Evolutionary conservation across 2,329 filamentous ascomycete genomes (phyloP).

Genomic region (Lanzia echinophila): DNA sequence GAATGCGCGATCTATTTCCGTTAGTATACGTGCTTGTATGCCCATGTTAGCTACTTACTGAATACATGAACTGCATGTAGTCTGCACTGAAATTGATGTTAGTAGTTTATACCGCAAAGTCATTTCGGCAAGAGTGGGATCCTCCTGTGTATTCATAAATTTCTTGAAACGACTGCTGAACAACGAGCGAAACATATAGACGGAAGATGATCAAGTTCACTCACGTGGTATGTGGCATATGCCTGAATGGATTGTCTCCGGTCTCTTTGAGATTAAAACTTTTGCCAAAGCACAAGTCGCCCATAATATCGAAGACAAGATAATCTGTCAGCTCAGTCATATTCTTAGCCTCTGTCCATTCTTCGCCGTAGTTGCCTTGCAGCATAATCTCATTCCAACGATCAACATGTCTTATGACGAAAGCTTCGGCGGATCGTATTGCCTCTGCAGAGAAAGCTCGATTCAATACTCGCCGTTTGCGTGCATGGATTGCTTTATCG

Average conservation of each 20-base stretch:
- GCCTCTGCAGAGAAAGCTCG: background rate
- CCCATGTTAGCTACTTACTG: background rate
- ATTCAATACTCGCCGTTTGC: background rate
- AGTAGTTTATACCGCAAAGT: no score
- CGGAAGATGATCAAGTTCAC: background rate
- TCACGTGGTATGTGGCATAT: background rate
- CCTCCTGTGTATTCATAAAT: background rate
- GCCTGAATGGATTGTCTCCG: background rate
- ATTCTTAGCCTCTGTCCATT: background rate
- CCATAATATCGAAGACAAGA: background rate
- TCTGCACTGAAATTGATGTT: background rate
- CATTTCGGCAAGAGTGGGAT: no score
- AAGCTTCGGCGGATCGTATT: background rate
- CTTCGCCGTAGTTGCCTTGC: background rate
- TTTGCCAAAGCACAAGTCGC: background rate
- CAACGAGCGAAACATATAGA: background rate
- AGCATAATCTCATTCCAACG: background rate
- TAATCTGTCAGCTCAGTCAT: background rate
- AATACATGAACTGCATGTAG: background rate
- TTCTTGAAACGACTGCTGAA: no score
- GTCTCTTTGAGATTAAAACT: background rate
- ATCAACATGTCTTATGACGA: background rate
- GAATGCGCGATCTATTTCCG: background rate
- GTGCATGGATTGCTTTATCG: background rate
- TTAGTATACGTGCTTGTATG: background rate